Evolutionary conservation across 257 asterid genomes (phyloP).

Genomic region (Solanum pinnatisectum): DNA sequence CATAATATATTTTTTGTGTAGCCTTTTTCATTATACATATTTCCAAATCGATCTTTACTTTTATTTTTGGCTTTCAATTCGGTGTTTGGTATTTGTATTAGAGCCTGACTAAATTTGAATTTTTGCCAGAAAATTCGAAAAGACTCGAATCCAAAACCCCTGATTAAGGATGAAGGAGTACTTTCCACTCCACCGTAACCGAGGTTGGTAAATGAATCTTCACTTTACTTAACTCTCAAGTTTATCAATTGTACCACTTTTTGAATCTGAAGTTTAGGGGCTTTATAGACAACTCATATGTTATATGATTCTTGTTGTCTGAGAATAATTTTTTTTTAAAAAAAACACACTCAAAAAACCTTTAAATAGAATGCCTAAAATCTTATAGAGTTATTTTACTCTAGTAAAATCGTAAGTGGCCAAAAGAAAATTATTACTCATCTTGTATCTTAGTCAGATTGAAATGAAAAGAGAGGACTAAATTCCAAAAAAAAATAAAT

Average conservation of each 20-base stretch:
- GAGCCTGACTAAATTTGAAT: no score
- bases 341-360: not conserved
- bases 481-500: not conserved
- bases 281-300: not conserved
- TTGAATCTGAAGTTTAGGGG: not conserved
- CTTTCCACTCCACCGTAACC: no score
- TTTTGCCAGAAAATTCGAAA: no score
- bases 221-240: not conserved
- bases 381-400: not conserved
- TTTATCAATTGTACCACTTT: not conserved
- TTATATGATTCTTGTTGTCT: not conserved
- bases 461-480: not conserved
- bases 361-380: not conserved
- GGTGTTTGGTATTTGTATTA: no score
- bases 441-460: no score
- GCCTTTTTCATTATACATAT: not conserved
- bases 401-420: not conserved
- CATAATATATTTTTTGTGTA: not conserved
- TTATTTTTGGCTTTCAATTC: no score
- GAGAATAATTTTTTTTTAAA: not conserved
- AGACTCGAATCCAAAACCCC: no score
- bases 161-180: no score
- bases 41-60: not conserved
- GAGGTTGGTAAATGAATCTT: not conserved
- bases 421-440: not conserved